Evolutionary conservation across 2,329 filamentous ascomycete species (phyloP).

Genomic region (Beauveria australis): DNA sequence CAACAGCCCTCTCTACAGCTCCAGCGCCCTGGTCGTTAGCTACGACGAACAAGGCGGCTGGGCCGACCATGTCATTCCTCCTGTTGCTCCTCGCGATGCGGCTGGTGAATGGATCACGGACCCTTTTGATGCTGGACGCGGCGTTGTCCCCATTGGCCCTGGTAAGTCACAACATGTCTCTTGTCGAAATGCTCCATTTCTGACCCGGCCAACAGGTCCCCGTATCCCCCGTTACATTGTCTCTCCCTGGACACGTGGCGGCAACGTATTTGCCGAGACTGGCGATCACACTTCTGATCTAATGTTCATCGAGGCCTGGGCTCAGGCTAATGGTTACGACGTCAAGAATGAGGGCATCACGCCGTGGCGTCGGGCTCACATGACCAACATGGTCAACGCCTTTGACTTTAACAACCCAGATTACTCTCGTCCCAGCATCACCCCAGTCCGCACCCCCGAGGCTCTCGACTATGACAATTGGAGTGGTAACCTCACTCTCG

Average conservation of each 20-base stretch:
- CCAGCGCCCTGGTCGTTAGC: slow-evolving; percentile 42
- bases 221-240: slow-evolving; percentile 45
- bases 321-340: slow-evolving; percentile 21
- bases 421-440: slow-evolving; percentile 33
- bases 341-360: slow-evolving; percentile 20
- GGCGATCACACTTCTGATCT: slow-evolving; percentile 47
- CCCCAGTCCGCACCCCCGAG: slow-evolving; percentile 28
- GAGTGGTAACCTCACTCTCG: slow-evolving; percentile 22
- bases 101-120: slow-evolving; percentile 42
- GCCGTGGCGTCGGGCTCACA: slow-evolving; percentile 19
- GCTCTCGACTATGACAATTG: slow-evolving; percentile 24
- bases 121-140: slow-evolving; percentile 28
- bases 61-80: slow-evolving; percentile 43
- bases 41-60: slow-evolving; percentile 48
- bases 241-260: slow-evolving; percentile 45
- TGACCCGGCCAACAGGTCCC: slow-evolving; percentile 21
- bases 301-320: slow-evolving; percentile 42
- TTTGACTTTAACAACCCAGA: slow-evolving; percentile 38
- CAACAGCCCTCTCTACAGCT: slow-evolving; percentile 37
- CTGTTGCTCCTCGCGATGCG: slow-evolving; percentile 37
- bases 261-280: slow-evolving; percentile 44
- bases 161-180: slow-evolving; percentile 13
- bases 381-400: slow-evolving; percentile 23
- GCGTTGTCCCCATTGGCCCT: slow-evolving; percentile 21
- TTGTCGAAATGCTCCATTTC: not conserved